phyloP scores from a whole-genome alignment of 306 rosid species.

The Boehmeria nivea region DNA sequence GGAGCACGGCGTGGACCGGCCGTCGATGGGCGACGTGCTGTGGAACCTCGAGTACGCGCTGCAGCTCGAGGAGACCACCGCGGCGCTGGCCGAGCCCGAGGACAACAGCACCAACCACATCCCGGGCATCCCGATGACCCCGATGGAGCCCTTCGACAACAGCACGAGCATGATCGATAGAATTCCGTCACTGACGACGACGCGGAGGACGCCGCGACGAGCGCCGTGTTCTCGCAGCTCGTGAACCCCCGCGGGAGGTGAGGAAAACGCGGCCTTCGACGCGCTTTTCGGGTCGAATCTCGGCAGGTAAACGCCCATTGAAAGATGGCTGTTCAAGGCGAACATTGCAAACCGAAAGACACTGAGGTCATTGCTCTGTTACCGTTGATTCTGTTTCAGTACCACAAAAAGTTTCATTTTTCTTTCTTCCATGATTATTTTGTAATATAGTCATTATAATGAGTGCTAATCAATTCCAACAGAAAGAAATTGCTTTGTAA shows the following conservation, averaged over 20 bases:
- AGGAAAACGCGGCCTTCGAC: constrained; percentile 14
- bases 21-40: constrained; percentile 95
- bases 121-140: constrained; percentile 65
- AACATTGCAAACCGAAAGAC: too few relatives aligned
- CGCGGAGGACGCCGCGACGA: constrained; percentile 70
- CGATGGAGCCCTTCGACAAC: constrained; percentile 73
- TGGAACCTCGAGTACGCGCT: constrained; percentile 94
- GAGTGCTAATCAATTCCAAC: constrained; percentile 26
- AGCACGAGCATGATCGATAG: constrained; percentile 64
- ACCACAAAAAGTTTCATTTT: neutral
- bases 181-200: constrained; percentile 61
- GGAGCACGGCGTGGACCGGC: constrained; percentile 86
- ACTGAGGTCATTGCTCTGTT: constrained; percentile 30
- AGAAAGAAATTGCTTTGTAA: constrained; percentile 27
- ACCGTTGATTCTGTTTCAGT: constrained; percentile 12
- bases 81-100: constrained; percentile 80
- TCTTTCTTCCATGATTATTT: constrained; percentile 25
- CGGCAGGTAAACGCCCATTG: constrained; percentile 13
- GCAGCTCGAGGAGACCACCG: constrained; percentile 86
- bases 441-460: constrained; percentile 29
- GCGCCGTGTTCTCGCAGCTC: constrained; percentile 92
- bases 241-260: constrained; percentile 94
- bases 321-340: constrained; percentile 22
- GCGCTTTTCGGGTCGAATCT: constrained; percentile 18
- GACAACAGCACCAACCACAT: constrained; percentile 96